Percentiles rank a stretch among this genome's conserved stretches.
Evolutionary conservation across 1,284 basidiomycete species (phyloP).

Genomic region (Puccinia novopanici): DNA sequence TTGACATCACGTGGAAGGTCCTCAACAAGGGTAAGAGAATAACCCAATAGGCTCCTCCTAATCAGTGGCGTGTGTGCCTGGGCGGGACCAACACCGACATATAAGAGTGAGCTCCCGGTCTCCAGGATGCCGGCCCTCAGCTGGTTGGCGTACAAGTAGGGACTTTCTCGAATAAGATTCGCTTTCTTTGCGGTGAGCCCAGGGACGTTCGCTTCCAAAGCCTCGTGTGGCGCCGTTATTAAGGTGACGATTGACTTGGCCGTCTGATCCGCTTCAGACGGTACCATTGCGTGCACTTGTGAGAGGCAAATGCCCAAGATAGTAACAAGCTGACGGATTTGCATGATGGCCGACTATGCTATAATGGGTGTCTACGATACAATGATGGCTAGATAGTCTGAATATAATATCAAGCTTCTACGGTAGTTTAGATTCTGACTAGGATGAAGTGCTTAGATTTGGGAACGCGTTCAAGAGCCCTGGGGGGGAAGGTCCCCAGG

Average conservation of each 20-base stretch:
- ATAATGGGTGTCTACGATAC: background rate
- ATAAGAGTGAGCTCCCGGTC: background rate
- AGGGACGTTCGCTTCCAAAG: background rate
- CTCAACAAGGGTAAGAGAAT: background rate
- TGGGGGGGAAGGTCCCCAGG: background rate
- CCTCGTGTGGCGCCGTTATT: background rate
- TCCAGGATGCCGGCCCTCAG: background rate
- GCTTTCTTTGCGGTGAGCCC: background rate
- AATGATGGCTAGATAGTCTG: background rate
- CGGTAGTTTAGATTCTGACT: background rate
- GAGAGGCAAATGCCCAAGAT: constrained; percentile 15
- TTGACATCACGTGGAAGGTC: background rate
- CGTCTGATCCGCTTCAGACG: background rate
- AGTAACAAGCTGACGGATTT: background rate
- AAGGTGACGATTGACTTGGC: background rate
- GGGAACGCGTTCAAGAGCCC: background rate
- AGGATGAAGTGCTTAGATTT: background rate
- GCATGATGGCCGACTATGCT: constrained; percentile 9
- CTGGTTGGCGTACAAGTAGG: background rate
- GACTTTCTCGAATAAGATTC: background rate
- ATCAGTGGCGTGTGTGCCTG: background rate
- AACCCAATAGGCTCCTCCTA: background rate
- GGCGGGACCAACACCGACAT: background rate
- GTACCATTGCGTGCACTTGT: background rate
- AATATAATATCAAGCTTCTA: background rate